These are phyloP conservation scores for Colletotrichum noveboracense DNA, from an alignment of 2,329 filamentous ascomycete species.

Conservation along the genomic window DNA sequence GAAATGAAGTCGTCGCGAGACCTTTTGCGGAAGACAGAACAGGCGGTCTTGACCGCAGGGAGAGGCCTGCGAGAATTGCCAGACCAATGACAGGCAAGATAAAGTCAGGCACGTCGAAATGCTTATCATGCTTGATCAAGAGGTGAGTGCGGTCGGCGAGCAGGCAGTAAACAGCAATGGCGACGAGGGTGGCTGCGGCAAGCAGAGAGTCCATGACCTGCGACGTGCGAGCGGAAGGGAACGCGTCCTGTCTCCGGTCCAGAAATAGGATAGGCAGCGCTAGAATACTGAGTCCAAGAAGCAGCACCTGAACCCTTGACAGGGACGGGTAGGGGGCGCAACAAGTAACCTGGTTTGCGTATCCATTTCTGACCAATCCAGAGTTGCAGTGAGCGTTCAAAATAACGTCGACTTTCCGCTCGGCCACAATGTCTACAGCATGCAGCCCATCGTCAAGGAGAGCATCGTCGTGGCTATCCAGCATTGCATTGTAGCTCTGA, in stretches of 20 bases:
- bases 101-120: slow-evolving; percentile 37
- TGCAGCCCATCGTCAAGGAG: slow-evolving; percentile 52
- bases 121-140: slow-evolving; percentile 56
- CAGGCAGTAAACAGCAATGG: slow-evolving; percentile 48
- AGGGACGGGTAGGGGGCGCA: slow-evolving; percentile 50
- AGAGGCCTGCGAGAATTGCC: slow-evolving; percentile 24
- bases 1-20: slow-evolving; percentile 18
- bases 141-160: slow-evolving; percentile 58
- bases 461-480: slow-evolving; percentile 45
- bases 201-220: slow-evolving; percentile 27
- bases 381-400: slow-evolving; percentile 60
- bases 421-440: slow-evolving; percentile 45
- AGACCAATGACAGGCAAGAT: slow-evolving; percentile 26
- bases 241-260: slow-evolving; percentile 2
- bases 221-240: slow-evolving; percentile 29
- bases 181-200: slow-evolving; percentile 29
- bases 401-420: slow-evolving; percentile 51
- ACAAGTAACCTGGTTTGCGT: slow-evolving; percentile 55
- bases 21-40: not conserved
- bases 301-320: slow-evolving; percentile 25
- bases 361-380: slow-evolving; percentile 36
- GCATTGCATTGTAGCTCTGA: slow-evolving; percentile 58
- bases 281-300: slow-evolving; percentile 25
- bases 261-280: slow-evolving; percentile 12
- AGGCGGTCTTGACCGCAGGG: slow-evolving; percentile 2